A percentile compares a stretch with the other conserved stretches of the same genome.
Evolutionary conservation across 371 early-diverging fungal genomes (phyloP).

Genomic region (Coelomomyces lativittatus): DNA sequence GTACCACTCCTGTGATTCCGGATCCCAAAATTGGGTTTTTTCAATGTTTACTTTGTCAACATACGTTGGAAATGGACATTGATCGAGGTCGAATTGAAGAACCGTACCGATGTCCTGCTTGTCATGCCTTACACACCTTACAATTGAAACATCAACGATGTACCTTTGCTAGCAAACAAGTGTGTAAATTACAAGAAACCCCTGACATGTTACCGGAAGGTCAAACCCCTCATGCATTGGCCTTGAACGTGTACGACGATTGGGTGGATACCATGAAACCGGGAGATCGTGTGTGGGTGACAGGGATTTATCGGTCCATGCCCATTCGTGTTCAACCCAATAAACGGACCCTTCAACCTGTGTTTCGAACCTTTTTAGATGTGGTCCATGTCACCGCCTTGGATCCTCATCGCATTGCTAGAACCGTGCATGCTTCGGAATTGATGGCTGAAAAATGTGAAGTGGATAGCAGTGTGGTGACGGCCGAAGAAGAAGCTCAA

Average conservation of each 20-base stretch:
- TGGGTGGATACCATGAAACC: conserved; percentile 89
- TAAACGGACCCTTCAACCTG: conserved; percentile 71
- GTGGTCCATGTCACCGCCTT: conserved; percentile 75
- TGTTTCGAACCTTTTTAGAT: conserved; percentile 94
- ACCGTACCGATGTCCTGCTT: conserved; percentile 76
- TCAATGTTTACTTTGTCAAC: conserved; percentile 72
- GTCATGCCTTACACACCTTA: conserved; percentile 63
- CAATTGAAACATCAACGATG: conserved; percentile 81
- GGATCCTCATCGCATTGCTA: conserved; percentile 49
- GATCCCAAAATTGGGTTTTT: conserved; percentile 83
- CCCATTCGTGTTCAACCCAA: conserved; percentile 90
- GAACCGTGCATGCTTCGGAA: conserved; percentile 12
- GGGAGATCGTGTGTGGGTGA: conserved; percentile 76
- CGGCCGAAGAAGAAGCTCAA: conserved; percentile 42
- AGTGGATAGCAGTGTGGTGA: not conserved
- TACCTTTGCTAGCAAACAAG: conserved; percentile 87
- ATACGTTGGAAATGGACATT: conserved; percentile 56
- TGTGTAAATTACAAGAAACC: conserved; percentile 92
- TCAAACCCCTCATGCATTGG: conserved; percentile 94
- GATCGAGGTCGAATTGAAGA: conserved; percentile 84
- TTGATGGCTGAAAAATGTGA: conserved; percentile 2
- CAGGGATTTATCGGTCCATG: conserved; percentile 89
- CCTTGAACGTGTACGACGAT: conserved; percentile 80
- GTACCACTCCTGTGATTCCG: conserved; percentile 82
- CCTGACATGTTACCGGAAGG: conserved; percentile 97